These are phyloP conservation scores for Orbilia quercus DNA, from an alignment of 2,329 filamentous ascomycete genomes.

Conservation along the genomic window DNA sequence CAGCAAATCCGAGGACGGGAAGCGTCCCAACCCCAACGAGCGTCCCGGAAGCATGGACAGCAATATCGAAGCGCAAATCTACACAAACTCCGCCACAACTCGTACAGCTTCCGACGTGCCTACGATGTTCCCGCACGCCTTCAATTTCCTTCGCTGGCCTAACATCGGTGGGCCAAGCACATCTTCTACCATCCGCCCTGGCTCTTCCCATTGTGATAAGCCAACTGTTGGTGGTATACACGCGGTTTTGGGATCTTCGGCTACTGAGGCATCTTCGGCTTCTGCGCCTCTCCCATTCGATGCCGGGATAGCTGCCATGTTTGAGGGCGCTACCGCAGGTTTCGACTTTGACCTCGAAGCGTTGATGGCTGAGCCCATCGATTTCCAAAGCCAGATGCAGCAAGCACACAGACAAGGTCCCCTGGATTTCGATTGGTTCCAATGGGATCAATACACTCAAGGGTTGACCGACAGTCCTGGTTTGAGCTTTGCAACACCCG, in stretches of 20 bases:
- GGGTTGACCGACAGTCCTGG: constrained; percentile 49
- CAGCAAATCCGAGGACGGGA: constrained; percentile 45
- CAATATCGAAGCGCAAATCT: constrained; percentile 12
- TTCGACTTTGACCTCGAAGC: constrained; percentile 59
- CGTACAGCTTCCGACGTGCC: constrained; percentile 29
- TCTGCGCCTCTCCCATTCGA: constrained; percentile 28
- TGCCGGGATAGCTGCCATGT: constrained; percentile 34
- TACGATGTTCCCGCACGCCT: constrained; percentile 48
- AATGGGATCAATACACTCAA: constrained; percentile 58
- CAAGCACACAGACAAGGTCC: constrained; percentile 58
- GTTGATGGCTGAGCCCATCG: constrained; percentile 58
- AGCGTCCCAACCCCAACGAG: constrained; percentile 43
- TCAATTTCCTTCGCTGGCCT: constrained; percentile 54
- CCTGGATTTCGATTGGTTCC: constrained; percentile 60
- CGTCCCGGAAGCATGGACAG: constrained; percentile 31
- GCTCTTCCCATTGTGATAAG: constrained; percentile 46
- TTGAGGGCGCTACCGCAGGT: constrained; percentile 40
- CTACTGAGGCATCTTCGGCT: constrained; percentile 32
- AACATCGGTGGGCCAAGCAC: constrained; percentile 36
- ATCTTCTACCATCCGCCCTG: constrained; percentile 22
- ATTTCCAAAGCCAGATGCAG: constrained; percentile 60
- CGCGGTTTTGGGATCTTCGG: constrained; percentile 14
- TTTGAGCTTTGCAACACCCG: constrained; percentile 39
- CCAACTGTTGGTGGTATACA: constrained; percentile 14
- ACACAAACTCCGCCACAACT: constrained; percentile 14